phyloP scores from a whole-genome alignment of 768 basidiomycete genomes.

The Crassisporium funariophilum region DNA sequence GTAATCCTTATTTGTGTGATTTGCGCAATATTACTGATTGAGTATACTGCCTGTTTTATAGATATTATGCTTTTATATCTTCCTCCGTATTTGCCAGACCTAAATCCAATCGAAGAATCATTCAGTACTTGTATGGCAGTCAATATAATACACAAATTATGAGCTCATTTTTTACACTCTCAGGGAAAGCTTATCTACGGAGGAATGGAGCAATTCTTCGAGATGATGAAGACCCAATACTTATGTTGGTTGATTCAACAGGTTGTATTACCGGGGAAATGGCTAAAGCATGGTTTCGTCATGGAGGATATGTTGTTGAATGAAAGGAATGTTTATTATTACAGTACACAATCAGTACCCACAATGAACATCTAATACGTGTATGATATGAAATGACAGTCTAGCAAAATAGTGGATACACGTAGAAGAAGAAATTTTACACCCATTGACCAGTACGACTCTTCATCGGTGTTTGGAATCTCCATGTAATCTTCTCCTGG shows the following conservation, averaged over 20 bases:
- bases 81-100: conserved; percentile 39
- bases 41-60: neutral
- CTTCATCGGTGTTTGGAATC: conserved; percentile 1
- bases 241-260: conserved; percentile 14
- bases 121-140: conserved; percentile 35
- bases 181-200: conserved; percentile 27
- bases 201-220: conserved; percentile 17
- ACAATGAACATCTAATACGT: no score
- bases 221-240: conserved; percentile 14
- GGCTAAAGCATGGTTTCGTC: conserved; percentile 21
- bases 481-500: conserved; percentile 8
- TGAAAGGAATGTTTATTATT: neutral
- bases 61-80: conserved; percentile 28
- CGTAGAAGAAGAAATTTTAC: conserved; percentile 1
- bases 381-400: neutral
- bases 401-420: neutral
- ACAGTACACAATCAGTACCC: neutral
- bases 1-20: conserved; percentile 1
- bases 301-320: conserved; percentile 18
- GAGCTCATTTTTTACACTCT: no score
- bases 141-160: no score
- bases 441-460: neutral
- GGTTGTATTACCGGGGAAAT: conserved; percentile 20
- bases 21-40: neutral
- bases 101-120: conserved; percentile 37